A percentile compares a stretch with the other conserved stretches of the same genome.
These are phyloP conservation scores for Lichenothelia convexa DNA, from an alignment of 495 filamentous ascomycete genomes.

Conservation along the genomic window DNA sequence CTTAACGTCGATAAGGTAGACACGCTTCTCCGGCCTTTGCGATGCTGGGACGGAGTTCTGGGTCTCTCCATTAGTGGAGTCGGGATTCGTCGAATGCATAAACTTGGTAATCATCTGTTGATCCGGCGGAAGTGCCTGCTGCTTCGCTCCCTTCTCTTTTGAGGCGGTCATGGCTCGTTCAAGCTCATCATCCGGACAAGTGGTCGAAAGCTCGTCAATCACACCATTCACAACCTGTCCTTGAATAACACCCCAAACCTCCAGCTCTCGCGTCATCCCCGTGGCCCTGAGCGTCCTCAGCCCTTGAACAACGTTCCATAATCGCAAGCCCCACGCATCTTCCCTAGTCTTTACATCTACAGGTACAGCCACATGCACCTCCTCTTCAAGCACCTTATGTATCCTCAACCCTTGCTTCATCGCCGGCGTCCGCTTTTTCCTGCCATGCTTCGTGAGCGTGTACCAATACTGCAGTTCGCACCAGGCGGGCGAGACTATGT, in stretches of 20 bases:
- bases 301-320: conserved; percentile 90
- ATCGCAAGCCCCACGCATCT: conserved; percentile 60
- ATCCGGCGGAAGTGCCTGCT: conserved; percentile 25
- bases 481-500: conserved; percentile 78
- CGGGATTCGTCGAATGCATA: conserved; percentile 2
- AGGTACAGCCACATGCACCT: conserved; percentile 58
- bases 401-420: conserved; percentile 68
- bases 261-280: conserved; percentile 73
- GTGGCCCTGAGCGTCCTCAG: conserved; percentile 55
- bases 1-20: conserved; percentile 76
- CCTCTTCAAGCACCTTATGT: conserved; percentile 67
- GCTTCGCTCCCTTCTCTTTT: conserved; percentile 1
- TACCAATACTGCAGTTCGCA: conserved; percentile 93
- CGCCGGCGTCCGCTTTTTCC: conserved; percentile 50
- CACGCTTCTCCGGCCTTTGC: conserved; percentile 1
- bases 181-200: conserved; percentile 51
- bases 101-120: conserved; percentile 20
- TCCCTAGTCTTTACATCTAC: conserved; percentile 59
- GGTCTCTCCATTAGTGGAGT: not conserved
- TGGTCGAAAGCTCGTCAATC: conserved; percentile 71
- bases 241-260: conserved; percentile 79
- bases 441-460: conserved; percentile 57
- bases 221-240: conserved; percentile 74
- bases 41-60: not conserved
- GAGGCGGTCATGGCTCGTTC: conserved; percentile 26